A percentile compares a stretch with the other conserved stretches of the same genome.
phyloP scores from a whole-genome alignment of 2,329 filamentous ascomycete genomes.

The Calonectria pseudoturangicola region DNA sequence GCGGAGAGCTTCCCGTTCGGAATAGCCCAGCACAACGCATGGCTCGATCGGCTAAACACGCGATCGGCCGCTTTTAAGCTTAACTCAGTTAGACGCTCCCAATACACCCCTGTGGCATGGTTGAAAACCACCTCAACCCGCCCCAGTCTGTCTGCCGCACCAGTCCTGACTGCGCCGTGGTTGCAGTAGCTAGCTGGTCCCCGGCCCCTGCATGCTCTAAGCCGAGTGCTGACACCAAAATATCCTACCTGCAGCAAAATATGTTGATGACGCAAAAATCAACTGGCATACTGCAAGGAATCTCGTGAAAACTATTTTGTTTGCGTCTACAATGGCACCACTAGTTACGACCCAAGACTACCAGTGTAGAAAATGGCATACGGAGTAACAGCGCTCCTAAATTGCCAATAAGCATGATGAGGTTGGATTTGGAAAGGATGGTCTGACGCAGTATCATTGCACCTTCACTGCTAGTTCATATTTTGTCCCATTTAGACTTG shows the following conservation, averaged over 20 bases:
- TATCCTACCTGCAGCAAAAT: background rate
- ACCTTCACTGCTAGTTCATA: no score
- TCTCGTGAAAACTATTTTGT: no score
- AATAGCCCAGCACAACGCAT: background rate
- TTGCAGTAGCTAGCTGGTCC: background rate
- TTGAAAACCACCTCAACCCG: background rate
- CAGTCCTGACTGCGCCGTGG: background rate
- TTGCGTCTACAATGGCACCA: no score
- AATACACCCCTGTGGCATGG: background rate
- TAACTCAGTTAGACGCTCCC: background rate
- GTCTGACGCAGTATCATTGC: no score
- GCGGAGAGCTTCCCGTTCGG: background rate
- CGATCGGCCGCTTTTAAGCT: conserved; percentile 22
- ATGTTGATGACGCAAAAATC: background rate
- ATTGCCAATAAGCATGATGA: no score
- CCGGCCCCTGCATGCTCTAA: background rate
- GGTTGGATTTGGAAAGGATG: no score
- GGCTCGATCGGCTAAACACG: conserved; percentile 20
- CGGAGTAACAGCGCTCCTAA: no score
- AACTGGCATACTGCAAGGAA: background rate
- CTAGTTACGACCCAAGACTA: no score
- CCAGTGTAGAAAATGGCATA: no score
- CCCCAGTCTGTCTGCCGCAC: background rate
- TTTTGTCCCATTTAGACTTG: no score
- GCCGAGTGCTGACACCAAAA: background rate